Base-by-base conservation (phyloP, 2,329 filamentous ascomycete species). In the Iodosphaeria phyllophila region DNA sequence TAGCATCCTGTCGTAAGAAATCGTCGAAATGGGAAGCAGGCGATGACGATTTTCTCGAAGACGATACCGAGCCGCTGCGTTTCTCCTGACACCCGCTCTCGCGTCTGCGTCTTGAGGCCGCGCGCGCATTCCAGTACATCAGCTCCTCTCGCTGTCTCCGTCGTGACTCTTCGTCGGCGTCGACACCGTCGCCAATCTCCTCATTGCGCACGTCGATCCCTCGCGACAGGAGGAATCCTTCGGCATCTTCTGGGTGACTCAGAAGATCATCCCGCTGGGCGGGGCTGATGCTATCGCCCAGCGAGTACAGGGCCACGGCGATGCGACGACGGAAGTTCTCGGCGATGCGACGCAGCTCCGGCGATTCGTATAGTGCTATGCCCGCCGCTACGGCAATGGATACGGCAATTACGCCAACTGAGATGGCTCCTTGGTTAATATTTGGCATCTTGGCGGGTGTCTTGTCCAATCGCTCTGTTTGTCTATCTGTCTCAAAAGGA, bases 191-290 rank as follows among this genome's bases (percentile, higher is more conserved):
- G 16, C 60, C 52, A 25, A 47, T 48, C 11, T 48, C 47, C 4
- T 35, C 35, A 12, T 44, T n/a, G 10, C 27, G 26, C 9, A 32
- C 20, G 15, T 32, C 49, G 14, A 45, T 30, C 6, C 51, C 50
- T n/a, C 55, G 49, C 6, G 64, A 66, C 35, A 59, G 48, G 28
- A 71, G 40, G 39, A 74, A 74, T 6, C 67, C 69, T 27, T 73
- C 60, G 29, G 68, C 68, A 43, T 74, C 69, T 41, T 74, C 69
- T 25, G 69, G 69, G 8, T 69, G 52, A 42, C 74, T 74, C 46
- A 72, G 73, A 15, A 63, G 47, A 28, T 69, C 69, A 34, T 64
- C 50, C 16, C 51, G 47, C 20, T 47, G 42, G 28, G 54, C 47
- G 4, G 61, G 56, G 23, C 55, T 50, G 43, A 71, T 58, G 34